Base-by-base conservation (phyloP, 139 green algal species). In the Marvania coccoides region DNA sequence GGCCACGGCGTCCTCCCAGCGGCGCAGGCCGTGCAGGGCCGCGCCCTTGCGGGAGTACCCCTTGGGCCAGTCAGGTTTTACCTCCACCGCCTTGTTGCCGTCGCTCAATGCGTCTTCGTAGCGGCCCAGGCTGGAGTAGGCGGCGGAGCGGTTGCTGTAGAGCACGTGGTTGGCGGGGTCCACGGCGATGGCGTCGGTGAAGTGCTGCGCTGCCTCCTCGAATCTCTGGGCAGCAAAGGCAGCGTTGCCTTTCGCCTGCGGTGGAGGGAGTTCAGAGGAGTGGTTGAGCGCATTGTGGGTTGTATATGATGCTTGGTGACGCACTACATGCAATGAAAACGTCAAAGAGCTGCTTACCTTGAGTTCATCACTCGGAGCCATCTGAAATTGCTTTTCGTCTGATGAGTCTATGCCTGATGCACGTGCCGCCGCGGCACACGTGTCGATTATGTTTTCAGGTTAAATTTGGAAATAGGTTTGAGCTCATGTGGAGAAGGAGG, bases 21-120 rank as follows among this genome's bases (percentile, higher is more conserved):
- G 24, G 3, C 71, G 19, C 61, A 95, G 69, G 1, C 91, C 91
- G 37, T 80, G 62, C 48, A 86, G 58, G 3, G 94, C 94, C 1
- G 88, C 91, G 1, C 93, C 94, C 51, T 96, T 68, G 3, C 94
- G 84, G 8, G 77, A 90, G 80, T 97, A 98, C 37, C 94, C 94
- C 82, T 98, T 98, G 24, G 81, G 48, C 88, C 88, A 98, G 45
- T 95, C 85, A 3, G 87, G 77, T 75, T 96, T 96, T 6, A 98
- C 65, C 45, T 84, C 69, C 7, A 97, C 84, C 15, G 62, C 71
- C 79, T 92, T 89, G 31, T 91, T 54, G 4, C 89, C 94, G 64
- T 97, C 94, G 12, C 73, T 72, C 34, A 99, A 70, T 0, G 94
- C 94, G 0, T 84, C 78, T 4, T 82, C 45, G 58, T 90, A 99